These are phyloP conservation scores for Rhodosporidiobolus sp. DNA, from an alignment of 768 basidiomycete genomes.

Conservation along the genomic window DNA sequence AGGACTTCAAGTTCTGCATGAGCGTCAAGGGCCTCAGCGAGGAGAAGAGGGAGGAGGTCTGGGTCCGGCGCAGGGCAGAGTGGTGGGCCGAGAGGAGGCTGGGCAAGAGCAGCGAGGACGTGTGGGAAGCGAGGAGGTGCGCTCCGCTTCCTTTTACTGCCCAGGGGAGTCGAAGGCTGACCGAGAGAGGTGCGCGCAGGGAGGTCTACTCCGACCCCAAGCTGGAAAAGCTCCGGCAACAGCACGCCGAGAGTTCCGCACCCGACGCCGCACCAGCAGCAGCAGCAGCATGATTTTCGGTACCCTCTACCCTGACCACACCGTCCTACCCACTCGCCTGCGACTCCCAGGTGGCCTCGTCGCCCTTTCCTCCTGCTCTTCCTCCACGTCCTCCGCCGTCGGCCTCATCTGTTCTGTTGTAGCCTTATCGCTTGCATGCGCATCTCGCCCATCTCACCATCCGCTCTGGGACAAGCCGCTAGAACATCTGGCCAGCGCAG, in stretches of 20 bases:
- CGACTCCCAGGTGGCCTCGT: too few species aligned
- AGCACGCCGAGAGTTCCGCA: neutral
- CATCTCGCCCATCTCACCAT: too few species aligned
- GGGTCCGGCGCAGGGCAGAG: conserved; percentile 81
- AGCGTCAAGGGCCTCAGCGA: conserved; percentile 72
- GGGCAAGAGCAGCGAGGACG: conserved; percentile 81
- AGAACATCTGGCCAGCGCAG: too few species aligned
- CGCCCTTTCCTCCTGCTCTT: too few species aligned
- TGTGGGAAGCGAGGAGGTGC: conserved; percentile 85
- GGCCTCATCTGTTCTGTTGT: too few species aligned
- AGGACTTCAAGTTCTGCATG: conserved; percentile 95
- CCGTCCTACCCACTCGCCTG: too few species aligned
- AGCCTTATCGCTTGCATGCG: too few species aligned
- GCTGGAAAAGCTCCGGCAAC: conserved; percentile 2
- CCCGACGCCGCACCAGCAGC: neutral
- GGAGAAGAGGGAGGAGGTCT: conserved; percentile 73
- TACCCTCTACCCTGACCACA: too few species aligned
- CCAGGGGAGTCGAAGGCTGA: neutral
- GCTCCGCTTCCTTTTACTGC: conserved; percentile 44
- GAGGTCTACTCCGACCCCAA: conserved; percentile 28
- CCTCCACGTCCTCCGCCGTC: too few species aligned
- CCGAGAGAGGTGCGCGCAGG: neutral
- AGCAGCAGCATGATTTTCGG: neutral
- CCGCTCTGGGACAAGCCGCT: too few species aligned
- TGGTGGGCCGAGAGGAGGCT: conserved; percentile 86